Conservation (phyloP, 768 basidiomycete genomes). For the Plicaturopsis crispa region DNA sequence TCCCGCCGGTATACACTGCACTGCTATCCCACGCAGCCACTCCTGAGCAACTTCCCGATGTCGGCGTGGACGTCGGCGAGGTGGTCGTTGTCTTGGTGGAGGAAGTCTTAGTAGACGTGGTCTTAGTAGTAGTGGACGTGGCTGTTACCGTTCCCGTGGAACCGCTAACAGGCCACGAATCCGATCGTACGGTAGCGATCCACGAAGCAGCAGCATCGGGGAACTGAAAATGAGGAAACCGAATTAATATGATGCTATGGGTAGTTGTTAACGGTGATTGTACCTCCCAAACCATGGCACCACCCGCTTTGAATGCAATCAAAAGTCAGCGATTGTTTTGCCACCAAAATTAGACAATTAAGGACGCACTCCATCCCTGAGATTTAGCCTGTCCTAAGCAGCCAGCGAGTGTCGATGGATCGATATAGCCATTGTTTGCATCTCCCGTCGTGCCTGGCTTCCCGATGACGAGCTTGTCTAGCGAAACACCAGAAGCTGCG, state of each 20-base stretch:
- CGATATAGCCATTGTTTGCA: constrained; percentile 50
- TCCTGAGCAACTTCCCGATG: constrained; percentile 7
- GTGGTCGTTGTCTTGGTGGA: constrained; percentile 1
- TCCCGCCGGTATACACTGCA: constrained; percentile 7
- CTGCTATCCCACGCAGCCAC: constrained; percentile 6
- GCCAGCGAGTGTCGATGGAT: constrained; percentile 41
- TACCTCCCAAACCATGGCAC: constrained; percentile 34
- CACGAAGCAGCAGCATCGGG: constrained; percentile 29
- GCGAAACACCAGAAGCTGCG: constrained; percentile 33
- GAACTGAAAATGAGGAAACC: constrained; percentile 17
- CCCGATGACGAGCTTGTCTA: constrained; percentile 48
- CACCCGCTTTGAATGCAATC: constrained; percentile 17
- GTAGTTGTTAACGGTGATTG: too few species aligned
- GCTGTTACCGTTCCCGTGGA: too few species aligned
- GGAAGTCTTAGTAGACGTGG: not conserved
- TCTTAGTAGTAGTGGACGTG: too few species aligned
- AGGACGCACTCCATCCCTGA: constrained; percentile 59
- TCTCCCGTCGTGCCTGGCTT: constrained; percentile 37
- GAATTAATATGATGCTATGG: not conserved
- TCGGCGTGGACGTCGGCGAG: not conserved
- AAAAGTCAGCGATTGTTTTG: constrained; percentile 6
- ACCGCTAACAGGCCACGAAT: constrained; percentile 26
- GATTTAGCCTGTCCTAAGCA: constrained; percentile 55
- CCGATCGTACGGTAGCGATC: constrained; percentile 29
- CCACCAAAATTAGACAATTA: constrained; percentile 2